Conservation (phyloP, 2,329 filamentous ascomycete genomes). For the Magnaporthales sp. region DNA sequence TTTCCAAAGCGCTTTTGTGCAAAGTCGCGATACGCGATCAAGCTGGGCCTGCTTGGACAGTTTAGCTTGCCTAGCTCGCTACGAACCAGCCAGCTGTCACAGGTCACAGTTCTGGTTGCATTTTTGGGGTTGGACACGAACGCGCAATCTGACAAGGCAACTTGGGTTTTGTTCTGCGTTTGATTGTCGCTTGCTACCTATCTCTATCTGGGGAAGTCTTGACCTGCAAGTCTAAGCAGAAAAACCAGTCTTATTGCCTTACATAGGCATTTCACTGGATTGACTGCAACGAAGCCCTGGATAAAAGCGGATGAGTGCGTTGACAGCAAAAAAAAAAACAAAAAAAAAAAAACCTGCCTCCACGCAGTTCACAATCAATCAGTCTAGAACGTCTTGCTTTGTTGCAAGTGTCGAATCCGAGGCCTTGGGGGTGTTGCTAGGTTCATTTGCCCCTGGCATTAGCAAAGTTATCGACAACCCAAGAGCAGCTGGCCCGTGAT, state of each 20-base stretch:
- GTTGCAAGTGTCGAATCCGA: neutral
- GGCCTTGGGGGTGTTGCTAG: neutral
- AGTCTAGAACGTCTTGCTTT: neutral
- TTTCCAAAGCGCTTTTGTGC: neutral
- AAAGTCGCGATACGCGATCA: neutral
- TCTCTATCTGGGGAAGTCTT: neutral
- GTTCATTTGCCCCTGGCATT: neutral
- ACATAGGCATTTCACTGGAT: neutral
- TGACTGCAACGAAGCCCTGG: neutral
- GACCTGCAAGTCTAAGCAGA: neutral
- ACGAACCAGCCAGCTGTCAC: neutral
- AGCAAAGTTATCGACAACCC: neutral
- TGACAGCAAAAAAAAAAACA: neutral
- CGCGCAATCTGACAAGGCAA: neutral
- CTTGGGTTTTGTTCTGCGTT: neutral
- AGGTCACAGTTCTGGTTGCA: neutral
- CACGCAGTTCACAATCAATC: neutral
- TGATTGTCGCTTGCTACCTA: neutral
- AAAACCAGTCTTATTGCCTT: neutral
- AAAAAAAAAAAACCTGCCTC: too few relatives aligned
- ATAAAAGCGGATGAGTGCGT: neutral
- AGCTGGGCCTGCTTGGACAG: neutral
- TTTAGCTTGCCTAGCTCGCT: neutral
- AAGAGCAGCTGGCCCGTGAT: conserved; percentile 1
- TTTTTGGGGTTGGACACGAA: neutral